Conservation (phyloP, 2,329 filamentous ascomycete genomes). For the Dissoconium aciculare region DNA sequence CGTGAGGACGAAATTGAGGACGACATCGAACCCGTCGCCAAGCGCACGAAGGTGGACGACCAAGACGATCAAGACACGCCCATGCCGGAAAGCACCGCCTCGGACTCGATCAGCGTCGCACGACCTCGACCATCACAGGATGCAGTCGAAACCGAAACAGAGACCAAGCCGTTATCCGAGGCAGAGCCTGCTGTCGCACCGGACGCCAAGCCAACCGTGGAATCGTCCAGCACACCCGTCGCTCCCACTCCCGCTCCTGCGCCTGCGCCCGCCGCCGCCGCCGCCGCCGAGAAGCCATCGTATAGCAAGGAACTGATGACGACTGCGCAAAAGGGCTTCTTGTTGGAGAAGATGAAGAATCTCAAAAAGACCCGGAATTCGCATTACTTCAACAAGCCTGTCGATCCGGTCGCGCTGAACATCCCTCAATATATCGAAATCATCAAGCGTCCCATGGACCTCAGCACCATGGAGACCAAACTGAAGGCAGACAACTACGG, state of each 20-base stretch:
- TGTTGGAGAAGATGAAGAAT: conserved; percentile 52
- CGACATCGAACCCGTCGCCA: conserved; percentile 51
- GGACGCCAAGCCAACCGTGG: conserved; percentile 2
- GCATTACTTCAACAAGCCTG: conserved; percentile 58
- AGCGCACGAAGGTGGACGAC: conserved; percentile 61
- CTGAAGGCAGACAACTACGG: conserved; percentile 56
- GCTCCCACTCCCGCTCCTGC: conserved; percentile 12
- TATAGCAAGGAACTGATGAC: conserved; percentile 38
- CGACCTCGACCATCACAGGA: background rate
- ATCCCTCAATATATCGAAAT: conserved; percentile 61
- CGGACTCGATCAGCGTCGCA: conserved; percentile 1
- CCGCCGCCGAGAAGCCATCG: conserved; percentile 12
- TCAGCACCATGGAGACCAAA: conserved; percentile 66
- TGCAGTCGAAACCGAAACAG: conserved; percentile 1
- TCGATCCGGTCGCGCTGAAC: conserved; percentile 57
- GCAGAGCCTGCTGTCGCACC: conserved; percentile 10
- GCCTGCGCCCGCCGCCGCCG: conserved; percentile 5
- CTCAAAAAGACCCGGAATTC: conserved; percentile 80
- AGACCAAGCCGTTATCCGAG: conserved; percentile 7
- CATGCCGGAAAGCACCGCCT: conserved; percentile 4
- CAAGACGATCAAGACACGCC: conserved; percentile 1
- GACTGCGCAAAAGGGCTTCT: conserved; percentile 43
- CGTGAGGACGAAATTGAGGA: conserved; percentile 50
- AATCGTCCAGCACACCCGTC: conserved; percentile 3
- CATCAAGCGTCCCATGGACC: conserved; percentile 69